Evolutionary conservation across 1,284 basidiomycete genomes (phyloP), one percentile per base, ranked within the genome.

Genomic region (Boletus sp.): DNA sequence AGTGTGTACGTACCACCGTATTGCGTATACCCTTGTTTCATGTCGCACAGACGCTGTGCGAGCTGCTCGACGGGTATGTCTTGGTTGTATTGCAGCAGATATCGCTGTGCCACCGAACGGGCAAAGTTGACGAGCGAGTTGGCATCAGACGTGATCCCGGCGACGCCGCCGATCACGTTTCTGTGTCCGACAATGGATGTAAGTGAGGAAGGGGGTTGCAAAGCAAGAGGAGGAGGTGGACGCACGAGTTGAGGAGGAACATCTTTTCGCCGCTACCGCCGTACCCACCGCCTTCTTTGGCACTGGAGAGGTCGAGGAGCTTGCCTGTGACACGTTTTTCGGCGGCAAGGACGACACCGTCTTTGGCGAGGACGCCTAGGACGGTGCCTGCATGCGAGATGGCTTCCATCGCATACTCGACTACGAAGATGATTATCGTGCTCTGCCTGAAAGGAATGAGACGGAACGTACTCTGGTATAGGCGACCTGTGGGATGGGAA

Each of bases 301-400:
- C 77, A 41, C 80, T 78, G 23, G 88, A 87, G 35, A 93, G 77
- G 71, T 99, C 95, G 50, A 99, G 80, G 38, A 99, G 82, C 71
- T 99, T 99, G 41, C 94, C 94, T 0, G 96, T 98, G 34, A 99
- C 94, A 72, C 96, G 96, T 84, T 99, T 99, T 78, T 99, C 95
- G 7, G 95, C 95, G 0, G 94, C 95, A n/a, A 99, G 78, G 2
- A 98, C 94, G 32, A 99, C 91, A 1, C 96, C 95, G 58, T 94
- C 92, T 64, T 90, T 92, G 17, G 93, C 91, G n/a, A 96, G 78
- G 46, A 97, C 88, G 34, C 93, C 94, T 25, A 98, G 81, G 37
- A 96, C 93, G 13, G 94, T 94, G 54, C 94, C 94, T 23, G 94
- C 94, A 62, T 95, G 92, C 23, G 92, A 94, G 76, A 98, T 97